Evolutionary conservation across 73 alveolate species (phyloP).

Genomic region (Paramecium sexaurelia): DNA sequence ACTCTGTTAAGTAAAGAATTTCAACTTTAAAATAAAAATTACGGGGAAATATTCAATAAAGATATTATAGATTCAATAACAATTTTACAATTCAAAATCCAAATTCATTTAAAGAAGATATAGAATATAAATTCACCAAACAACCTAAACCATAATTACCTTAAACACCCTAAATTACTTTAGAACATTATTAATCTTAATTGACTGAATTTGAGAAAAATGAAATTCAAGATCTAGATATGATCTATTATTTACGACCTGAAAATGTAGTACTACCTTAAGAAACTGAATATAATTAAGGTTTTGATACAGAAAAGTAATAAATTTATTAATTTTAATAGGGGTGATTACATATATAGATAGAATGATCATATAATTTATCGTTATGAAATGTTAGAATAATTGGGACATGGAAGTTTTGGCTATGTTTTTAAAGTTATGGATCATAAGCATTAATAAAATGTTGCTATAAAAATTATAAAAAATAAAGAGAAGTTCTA

Average conservation of each 20-base stretch:
- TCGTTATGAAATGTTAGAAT: conserved; percentile 85
- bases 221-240: conserved; percentile 41
- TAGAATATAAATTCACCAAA: background rate
- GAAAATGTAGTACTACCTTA: background rate
- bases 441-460: conserved; percentile 83
- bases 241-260: conserved; percentile 42
- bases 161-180: background rate
- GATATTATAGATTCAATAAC: background rate
- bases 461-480: conserved; percentile 87
- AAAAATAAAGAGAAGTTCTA: conserved; percentile 76
- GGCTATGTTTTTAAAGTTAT: conserved; percentile 85
- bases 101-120: background rate
- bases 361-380: conserved; percentile 85
- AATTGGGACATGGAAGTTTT: conserved; percentile 93
- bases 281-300: conserved; percentile 62
- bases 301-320: conserved; percentile 84
- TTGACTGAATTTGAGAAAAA: conserved; percentile 54
- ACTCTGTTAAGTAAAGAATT: background rate
- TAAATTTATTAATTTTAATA: background rate
- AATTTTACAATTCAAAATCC: background rate
- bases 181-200: background rate
- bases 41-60: background rate
- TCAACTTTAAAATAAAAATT: background rate
- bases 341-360: conserved; percentile 82
- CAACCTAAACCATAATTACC: background rate